These are phyloP conservation scores for Phascolomyces articulosus DNA, from an alignment of 371 early-diverging fungal genomes.

Conservation along the genomic window DNA sequence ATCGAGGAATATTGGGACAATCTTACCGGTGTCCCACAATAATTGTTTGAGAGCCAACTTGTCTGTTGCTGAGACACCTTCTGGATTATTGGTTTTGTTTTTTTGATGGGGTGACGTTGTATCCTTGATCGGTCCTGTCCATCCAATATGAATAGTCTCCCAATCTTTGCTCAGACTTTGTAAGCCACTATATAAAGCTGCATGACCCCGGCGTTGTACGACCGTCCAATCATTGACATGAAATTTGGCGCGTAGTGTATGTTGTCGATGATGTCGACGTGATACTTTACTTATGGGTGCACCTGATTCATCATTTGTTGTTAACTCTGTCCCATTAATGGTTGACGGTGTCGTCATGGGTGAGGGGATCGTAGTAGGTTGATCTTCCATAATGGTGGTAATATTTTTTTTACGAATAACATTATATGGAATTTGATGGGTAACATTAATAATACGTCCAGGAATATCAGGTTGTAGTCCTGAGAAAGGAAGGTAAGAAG, in stretches of 20 bases:
- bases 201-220: conserved; percentile 60
- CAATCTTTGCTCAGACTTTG: conserved; percentile 42
- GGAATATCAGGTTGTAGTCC: conserved; percentile 35
- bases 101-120: neutral
- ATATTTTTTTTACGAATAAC: conserved; percentile 33
- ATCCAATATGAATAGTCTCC: conserved; percentile 67
- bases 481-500: conserved; percentile 41
- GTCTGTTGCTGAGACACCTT: conserved; percentile 15
- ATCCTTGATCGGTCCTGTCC: conserved; percentile 49
- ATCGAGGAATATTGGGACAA: conserved; percentile 76
- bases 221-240: conserved; percentile 29
- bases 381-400: too few species aligned
- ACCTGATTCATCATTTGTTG: conserved; percentile 10
- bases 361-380: neutral
- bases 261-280: conserved; percentile 39
- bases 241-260: conserved; percentile 39
- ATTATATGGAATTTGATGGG: conserved; percentile 64
- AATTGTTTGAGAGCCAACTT: conserved; percentile 34
- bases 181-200: conserved; percentile 72
- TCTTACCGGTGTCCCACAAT: conserved; percentile 45
- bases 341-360: conserved; percentile 10
- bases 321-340: conserved; percentile 1
- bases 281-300: conserved; percentile 42
- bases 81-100: conserved; percentile 4
- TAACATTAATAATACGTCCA: conserved; percentile 63